A percentile compares a stretch with the other conserved stretches of the same genome.
Conservation (phyloP, 768 basidiomycete genomes). For the Psilocybe cyanescens region DNA sequence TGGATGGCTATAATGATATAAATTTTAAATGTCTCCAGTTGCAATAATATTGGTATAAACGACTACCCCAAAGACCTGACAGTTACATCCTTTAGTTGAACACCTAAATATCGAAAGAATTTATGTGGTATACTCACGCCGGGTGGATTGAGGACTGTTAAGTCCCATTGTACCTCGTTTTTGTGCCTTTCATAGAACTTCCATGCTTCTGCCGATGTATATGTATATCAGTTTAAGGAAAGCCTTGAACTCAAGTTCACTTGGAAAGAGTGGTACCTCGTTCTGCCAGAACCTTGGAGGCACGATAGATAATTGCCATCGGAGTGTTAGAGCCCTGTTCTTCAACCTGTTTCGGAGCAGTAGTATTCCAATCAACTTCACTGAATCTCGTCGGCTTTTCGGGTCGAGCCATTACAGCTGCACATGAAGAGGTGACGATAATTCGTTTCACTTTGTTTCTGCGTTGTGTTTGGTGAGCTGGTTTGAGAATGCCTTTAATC, state of each 20-base stretch:
- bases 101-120: no score
- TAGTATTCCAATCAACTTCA: conserved; percentile 70
- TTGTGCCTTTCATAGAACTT: conserved; percentile 46
- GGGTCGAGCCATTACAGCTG: conserved; percentile 40
- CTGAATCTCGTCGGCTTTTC: conserved; percentile 35
- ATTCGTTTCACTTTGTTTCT: conserved; percentile 64
- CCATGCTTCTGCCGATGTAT: conserved; percentile 38
- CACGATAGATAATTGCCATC: conserved; percentile 45
- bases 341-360: conserved; percentile 45
- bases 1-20: not conserved
- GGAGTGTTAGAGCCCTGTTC: conserved; percentile 45
- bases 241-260: no score
- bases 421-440: conserved; percentile 68
- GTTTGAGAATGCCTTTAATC: conserved; percentile 54
- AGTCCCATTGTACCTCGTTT: conserved; percentile 47
- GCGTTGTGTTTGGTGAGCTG: conserved; percentile 51
- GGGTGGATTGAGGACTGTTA: conserved; percentile 57
- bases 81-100: no score
- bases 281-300: conserved; percentile 72
- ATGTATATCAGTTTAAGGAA: not conserved
- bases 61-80: no score
- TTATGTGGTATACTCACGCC: no score
- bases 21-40: no score
- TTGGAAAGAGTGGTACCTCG: conserved; percentile 40
- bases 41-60: no score